A percentile compares a stretch with the other conserved stretches of the same genome.
phyloP scores from a whole-genome alignment of 2,329 filamentous ascomycete genomes.

The Magnaporthiopsis poae region DNA sequence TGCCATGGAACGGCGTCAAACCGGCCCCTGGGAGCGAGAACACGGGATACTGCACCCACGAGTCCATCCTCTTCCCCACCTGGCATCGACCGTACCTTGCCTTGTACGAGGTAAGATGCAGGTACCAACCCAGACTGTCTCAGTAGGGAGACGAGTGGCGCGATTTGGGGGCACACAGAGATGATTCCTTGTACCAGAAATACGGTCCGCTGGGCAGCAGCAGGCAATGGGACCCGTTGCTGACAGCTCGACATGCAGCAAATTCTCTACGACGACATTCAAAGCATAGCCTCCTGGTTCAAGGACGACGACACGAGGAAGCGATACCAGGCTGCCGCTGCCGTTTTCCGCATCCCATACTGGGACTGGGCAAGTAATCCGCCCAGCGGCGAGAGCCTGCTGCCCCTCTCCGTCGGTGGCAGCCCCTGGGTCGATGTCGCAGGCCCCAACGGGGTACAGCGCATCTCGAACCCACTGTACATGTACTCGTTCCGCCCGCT shows the following conservation, averaged over 20 bases:
- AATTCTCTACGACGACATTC: constrained; percentile 25
- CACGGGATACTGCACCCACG: constrained; percentile 67
- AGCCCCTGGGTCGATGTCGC: constrained; percentile 35
- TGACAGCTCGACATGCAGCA: constrained; percentile 22
- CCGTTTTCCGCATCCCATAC: constrained; percentile 45
- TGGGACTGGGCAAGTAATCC: constrained; percentile 49
- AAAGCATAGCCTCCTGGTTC: constrained; percentile 38
- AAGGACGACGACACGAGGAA: constrained; percentile 29
- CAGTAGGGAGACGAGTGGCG: not conserved
- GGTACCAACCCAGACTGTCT: not conserved
- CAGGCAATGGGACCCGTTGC: not conserved
- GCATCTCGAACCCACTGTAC: constrained; percentile 53
- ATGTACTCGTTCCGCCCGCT: constrained; percentile 52
- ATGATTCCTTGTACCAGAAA: not conserved
- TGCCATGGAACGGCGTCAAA: constrained; percentile 42
- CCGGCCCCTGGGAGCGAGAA: constrained; percentile 40
- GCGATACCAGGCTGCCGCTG: constrained; percentile 41
- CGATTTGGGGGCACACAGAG: not conserved
- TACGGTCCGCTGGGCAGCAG: constrained; percentile 7
- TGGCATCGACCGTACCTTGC: constrained; percentile 78
- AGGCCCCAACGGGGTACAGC: constrained; percentile 45
- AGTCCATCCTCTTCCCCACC: constrained; percentile 62
- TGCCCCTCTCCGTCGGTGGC: constrained; percentile 38
- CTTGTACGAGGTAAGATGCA: constrained; percentile 40
- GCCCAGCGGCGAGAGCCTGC: constrained; percentile 35